A percentile compares a stretch with the other conserved stretches of the same genome.
These are phyloP conservation scores for Pittosporum tobira DNA, from an alignment of 129 eudicot genomes.

Conservation along the genomic window DNA sequence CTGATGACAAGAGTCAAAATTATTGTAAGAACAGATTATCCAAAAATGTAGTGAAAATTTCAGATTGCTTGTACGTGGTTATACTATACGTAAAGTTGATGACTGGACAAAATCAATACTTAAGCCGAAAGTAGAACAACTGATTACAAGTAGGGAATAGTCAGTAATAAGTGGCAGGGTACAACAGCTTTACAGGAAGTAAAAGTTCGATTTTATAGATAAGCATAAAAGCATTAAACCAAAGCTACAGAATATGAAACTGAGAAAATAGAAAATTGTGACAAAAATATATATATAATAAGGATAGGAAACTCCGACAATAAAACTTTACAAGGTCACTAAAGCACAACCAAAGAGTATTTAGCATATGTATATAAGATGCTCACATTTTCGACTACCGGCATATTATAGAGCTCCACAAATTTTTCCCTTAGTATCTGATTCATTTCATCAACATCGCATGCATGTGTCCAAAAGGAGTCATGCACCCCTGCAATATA, in stretches of 20 bases:
- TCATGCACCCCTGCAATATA: slow-evolving; percentile 79
- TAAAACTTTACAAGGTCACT: not conserved
- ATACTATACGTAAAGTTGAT: no score
- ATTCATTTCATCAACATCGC: slow-evolving; percentile 84
- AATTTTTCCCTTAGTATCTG: slow-evolving; percentile 69
- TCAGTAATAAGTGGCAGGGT: no score
- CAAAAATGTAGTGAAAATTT: no score
- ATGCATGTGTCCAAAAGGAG: slow-evolving; percentile 97
- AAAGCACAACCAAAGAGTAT: no score
- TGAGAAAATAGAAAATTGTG: not conserved
- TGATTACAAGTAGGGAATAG: no score
- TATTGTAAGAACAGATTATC: not conserved
- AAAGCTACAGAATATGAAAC: not conserved
- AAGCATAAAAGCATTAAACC: not conserved
- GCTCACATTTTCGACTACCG: slow-evolving; percentile 83
- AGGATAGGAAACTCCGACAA: not conserved
- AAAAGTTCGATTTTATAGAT: not conserved
- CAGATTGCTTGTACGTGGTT: no score
- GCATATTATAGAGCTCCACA: slow-evolving; percentile 80
- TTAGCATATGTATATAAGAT: not conserved
- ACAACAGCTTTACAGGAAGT: not conserved
- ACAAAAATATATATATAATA: not conserved
- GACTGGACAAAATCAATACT: no score
- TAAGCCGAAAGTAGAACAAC: no score
- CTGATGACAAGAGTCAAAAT: slow-evolving; percentile 29